Evolutionary conservation across 1,284 basidiomycete species (phyloP).

Genomic region (Cerrena zonata): DNA sequence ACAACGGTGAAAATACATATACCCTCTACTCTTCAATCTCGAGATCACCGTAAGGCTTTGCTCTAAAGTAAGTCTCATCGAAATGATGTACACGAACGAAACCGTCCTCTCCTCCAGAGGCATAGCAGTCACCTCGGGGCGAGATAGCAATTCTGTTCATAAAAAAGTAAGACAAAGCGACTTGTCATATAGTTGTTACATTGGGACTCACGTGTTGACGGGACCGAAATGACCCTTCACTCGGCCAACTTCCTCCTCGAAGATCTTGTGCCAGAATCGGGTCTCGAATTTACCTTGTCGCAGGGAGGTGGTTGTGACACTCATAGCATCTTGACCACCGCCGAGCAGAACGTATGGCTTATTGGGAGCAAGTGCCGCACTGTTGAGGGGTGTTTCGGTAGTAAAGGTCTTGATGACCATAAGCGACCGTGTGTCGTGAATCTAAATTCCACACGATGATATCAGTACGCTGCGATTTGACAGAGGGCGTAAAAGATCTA

Average conservation of each 20-base stretch:
- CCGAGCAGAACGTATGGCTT: conserved; percentile 88
- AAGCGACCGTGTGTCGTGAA: conserved; percentile 86
- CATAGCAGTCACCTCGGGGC: conserved; percentile 83
- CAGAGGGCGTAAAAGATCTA: not conserved
- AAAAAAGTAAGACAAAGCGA: conserved; percentile 8
- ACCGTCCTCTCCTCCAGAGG: conserved; percentile 95
- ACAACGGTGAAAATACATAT: not conserved
- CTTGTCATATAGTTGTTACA: not conserved
- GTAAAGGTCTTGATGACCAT: conserved; percentile 88
- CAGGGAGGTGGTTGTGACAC: conserved; percentile 88
- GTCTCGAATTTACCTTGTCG: conserved; percentile 98
- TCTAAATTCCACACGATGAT: conserved; percentile 36
- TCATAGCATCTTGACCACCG: conserved; percentile 98
- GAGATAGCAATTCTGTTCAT: conserved; percentile 80
- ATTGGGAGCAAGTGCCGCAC: conserved; percentile 79
- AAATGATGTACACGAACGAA: conserved; percentile 90
- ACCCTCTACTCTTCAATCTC: conserved; percentile 57
- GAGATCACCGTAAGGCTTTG: conserved; percentile 84
- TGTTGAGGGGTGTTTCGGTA: conserved; percentile 95
- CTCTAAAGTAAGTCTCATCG: conserved; percentile 86
- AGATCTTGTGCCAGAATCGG: conserved; percentile 96
- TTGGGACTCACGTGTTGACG: conserved; percentile 80
- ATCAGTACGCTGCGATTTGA: not conserved
- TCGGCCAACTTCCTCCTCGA: conserved; percentile 95
- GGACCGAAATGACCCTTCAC: conserved; percentile 97